Base-by-base conservation (phyloP, 1,284 basidiomycete species). In the Peniophora sp. region DNA sequence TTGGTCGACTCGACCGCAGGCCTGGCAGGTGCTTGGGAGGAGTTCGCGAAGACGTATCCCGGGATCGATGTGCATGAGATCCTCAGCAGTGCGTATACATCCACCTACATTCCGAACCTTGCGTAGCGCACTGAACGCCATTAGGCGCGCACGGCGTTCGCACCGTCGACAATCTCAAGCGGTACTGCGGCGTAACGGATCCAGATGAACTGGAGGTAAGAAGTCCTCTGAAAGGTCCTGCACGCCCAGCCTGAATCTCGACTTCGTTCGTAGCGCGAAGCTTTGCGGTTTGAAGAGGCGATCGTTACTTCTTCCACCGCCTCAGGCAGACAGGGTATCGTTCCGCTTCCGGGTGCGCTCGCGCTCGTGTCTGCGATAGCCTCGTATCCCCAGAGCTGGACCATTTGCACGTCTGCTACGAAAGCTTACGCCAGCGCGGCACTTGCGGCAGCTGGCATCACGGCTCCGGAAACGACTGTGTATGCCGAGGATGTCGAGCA, bases 141-240 rank as follows among this genome's bases (percentile, higher is more conserved):
- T 46, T 16, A 92, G 89, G 78, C 46, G 75, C 87, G 16, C 90
- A 92, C 65, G 90, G 90, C 41, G 78, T 91, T 36, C 79, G 90
- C 50, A 91, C 89, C 0, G 74, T 81, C 9, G 90, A 92, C 58
- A 92, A 89, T 66, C 74, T 93, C 53, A 75, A 69, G 56, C 80
- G 71, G 47, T 78, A 82, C 67, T 91, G 89, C 59, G 78, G 79
- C 1, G 72, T 92, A 51, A 72, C 76, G 19, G 85, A 89, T 65
- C 75, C 81, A 9, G 75, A 75, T 19, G 74, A 81, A 56, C 77
- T 90, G 12, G 75, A 84, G 71, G 89, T 87, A 53, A 52, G 65
- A 35, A 48, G 38, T 35, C 6, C 19, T 24, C 16, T 12, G 3
- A 6, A 2, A 10, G 19, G 27, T 20, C 27, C 11, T 17, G 25